Evolutionary conservation across 805 yeast genomes (phyloP).

Genomic region (Saccharomyces mikatae): DNA sequence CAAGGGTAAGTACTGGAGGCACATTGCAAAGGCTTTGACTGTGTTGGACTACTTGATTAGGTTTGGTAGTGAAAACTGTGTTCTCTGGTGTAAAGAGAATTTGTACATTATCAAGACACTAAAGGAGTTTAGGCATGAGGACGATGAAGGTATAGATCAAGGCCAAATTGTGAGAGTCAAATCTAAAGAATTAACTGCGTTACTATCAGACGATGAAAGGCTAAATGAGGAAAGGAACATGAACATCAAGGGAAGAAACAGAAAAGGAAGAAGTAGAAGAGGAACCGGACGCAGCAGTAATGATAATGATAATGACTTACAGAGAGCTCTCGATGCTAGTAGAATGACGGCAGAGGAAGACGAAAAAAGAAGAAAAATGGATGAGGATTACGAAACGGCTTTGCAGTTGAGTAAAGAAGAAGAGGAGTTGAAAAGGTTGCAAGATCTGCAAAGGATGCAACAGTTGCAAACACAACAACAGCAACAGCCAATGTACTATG

Average conservation of each 20-base stretch:
- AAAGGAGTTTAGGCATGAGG: constrained; percentile 78
- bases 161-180: constrained; percentile 82
- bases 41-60: constrained; percentile 79
- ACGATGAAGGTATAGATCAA: constrained; percentile 71
- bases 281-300: constrained; percentile 25
- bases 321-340: constrained; percentile 72
- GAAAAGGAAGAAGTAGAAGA: constrained; percentile 30
- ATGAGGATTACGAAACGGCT: constrained; percentile 22
- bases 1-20: constrained; percentile 95
- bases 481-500: constrained; percentile 22
- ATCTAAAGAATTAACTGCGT: constrained; percentile 75
- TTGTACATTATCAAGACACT: constrained; percentile 80
- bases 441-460: constrained; percentile 20
- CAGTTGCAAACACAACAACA: constrained; percentile 13
- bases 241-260: constrained; percentile 29
- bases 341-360: constrained; percentile 78
- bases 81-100: constrained; percentile 85
- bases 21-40: constrained; percentile 81
- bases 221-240: constrained; percentile 58
- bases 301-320: constrained; percentile 66
- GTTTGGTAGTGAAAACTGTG: constrained; percentile 80
- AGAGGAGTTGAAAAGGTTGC: constrained; percentile 21
- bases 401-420: constrained; percentile 23
- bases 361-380: constrained; percentile 42
- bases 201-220: constrained; percentile 74